These are phyloP conservation scores for Brassica carinata DNA, from an alignment of 345 rosid genomes.

Conservation along the genomic window DNA sequence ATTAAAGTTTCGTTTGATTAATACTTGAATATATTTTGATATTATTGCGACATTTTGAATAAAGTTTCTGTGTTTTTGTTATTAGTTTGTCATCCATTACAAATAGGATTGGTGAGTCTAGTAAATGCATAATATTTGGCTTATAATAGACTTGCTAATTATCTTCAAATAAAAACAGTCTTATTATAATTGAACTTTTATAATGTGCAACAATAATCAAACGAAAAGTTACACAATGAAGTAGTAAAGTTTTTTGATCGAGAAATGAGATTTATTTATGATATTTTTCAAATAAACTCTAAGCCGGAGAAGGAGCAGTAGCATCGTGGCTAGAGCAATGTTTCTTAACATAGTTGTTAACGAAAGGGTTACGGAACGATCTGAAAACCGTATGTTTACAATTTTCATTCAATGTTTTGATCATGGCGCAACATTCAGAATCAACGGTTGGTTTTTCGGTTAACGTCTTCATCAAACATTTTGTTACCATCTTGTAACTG, in stretches of 20 bases:
- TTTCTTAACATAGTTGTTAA: not conserved
- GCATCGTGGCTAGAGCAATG: not conserved
- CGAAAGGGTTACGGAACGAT: not conserved
- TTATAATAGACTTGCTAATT: not conserved
- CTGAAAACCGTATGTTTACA: not conserved
- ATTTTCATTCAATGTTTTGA: not conserved
- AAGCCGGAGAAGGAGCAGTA: not conserved
- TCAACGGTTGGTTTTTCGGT: not conserved
- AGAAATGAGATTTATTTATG: not conserved
- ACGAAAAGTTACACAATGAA: not conserved
- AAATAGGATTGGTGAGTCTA: not conserved
- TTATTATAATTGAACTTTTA: not conserved
- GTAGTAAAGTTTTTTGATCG: not conserved
- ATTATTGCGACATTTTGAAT: conserved; percentile 3
- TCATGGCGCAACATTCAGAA: not conserved
- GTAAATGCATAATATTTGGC: not conserved
- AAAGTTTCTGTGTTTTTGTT: not conserved
- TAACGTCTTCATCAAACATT: not conserved
- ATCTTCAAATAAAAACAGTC: not conserved
- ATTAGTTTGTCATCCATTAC: not conserved
- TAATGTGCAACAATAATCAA: not conserved
- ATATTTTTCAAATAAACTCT: not conserved
- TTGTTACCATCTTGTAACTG: not conserved
- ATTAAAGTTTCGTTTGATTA: conserved; percentile 14
- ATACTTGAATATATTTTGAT: conserved; percentile 6